Percentiles rank a stretch among this genome's conserved stretches.
These are phyloP conservation scores for Diaporthe longicolla DNA, from an alignment of 2,329 filamentous ascomycete genomes.

Conservation along the genomic window DNA sequence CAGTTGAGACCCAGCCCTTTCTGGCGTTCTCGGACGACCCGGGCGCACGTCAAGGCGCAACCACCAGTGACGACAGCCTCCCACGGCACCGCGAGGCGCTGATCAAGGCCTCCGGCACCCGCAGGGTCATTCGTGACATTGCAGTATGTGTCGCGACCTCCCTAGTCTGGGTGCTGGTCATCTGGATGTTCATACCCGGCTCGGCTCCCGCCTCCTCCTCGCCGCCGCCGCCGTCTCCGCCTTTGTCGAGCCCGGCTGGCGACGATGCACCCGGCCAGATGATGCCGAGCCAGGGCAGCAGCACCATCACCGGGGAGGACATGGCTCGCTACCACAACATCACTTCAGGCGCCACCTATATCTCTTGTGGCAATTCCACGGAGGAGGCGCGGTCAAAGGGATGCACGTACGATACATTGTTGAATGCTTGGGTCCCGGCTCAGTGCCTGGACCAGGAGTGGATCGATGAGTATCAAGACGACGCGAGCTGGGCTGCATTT, in stretches of 20 bases:
- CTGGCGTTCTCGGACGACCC: slow-evolving; percentile 32
- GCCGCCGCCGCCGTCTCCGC: not conserved
- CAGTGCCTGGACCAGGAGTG: slow-evolving; percentile 49
- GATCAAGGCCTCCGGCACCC: not conserved
- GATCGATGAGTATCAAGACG: slow-evolving; percentile 48
- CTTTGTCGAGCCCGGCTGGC: not conserved
- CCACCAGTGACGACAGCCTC: not conserved
- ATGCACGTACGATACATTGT: slow-evolving; percentile 42
- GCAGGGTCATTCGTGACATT: slow-evolving; percentile 22
- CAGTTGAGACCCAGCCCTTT: slow-evolving; percentile 30
- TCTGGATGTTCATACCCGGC: slow-evolving; percentile 26
- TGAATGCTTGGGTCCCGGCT: slow-evolving; percentile 42
- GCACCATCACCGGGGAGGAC: slow-evolving; percentile 11
- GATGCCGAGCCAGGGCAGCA: slow-evolving; percentile 12
- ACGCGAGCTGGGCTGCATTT: slow-evolving; percentile 46
- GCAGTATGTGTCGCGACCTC: slow-evolving; percentile 31
- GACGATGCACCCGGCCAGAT: slow-evolving; percentile 1
- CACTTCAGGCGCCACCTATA: slow-evolving; percentile 30
- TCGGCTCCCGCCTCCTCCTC: not conserved
- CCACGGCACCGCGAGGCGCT: not conserved
- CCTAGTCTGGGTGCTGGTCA: slow-evolving; percentile 26
- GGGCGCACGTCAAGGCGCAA: not conserved
- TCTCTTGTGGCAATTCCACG: slow-evolving; percentile 40
- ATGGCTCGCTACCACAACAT: slow-evolving; percentile 30
- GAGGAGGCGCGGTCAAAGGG: slow-evolving; percentile 40